These are phyloP conservation scores for Durotheca rogersii DNA, from an alignment of 495 filamentous ascomycete genomes.

Conservation along the genomic window DNA sequence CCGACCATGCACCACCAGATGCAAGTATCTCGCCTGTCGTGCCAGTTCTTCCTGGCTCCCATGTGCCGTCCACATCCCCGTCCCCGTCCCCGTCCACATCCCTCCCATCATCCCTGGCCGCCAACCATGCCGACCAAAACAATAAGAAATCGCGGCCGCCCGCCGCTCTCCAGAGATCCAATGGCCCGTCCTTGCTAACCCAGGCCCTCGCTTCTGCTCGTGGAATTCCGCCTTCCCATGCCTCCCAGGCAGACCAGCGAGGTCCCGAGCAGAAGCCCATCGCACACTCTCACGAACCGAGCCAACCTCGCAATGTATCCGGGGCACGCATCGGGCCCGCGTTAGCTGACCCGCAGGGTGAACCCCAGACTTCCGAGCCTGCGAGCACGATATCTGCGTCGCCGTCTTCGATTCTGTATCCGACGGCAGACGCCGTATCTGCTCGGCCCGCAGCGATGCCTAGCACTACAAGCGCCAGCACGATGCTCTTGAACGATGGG, in stretches of 20 bases:
- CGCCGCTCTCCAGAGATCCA: slow-evolving; percentile 40
- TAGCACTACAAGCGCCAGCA: slow-evolving; percentile 30
- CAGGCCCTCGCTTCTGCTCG: slow-evolving; percentile 55
- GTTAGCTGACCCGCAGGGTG: slow-evolving; percentile 37
- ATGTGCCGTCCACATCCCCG: slow-evolving; percentile 30
- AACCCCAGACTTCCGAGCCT: slow-evolving; percentile 20
- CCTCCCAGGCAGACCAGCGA: slow-evolving; percentile 28
- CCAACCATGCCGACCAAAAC: slow-evolving; percentile 40
- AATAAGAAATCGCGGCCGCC: slow-evolving; percentile 51
- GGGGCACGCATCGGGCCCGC: slow-evolving; percentile 20
- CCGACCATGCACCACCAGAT: slow-evolving; percentile 31
- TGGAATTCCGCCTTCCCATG: slow-evolving; percentile 40
- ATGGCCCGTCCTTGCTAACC: slow-evolving; percentile 51
- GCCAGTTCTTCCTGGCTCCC: slow-evolving; percentile 29
- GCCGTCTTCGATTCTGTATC: slow-evolving; percentile 13
- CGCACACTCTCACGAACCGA: slow-evolving; percentile 23
- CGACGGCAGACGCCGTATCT: slow-evolving; percentile 3
- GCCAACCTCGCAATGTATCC: slow-evolving; percentile 21
- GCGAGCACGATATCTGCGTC: slow-evolving; percentile 23
- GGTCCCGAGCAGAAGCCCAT: slow-evolving; percentile 30
- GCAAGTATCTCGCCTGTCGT: slow-evolving; percentile 31
- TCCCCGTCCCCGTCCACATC: too few relatives aligned
- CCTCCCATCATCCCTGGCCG: slow-evolving; percentile 27
- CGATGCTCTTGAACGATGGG: slow-evolving; percentile 41
- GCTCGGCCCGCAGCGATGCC: slow-evolving; percentile 25